These are phyloP conservation scores for Trypethelium eluteriae DNA, from an alignment of 495 filamentous ascomycete genomes.

Conservation along the genomic window DNA sequence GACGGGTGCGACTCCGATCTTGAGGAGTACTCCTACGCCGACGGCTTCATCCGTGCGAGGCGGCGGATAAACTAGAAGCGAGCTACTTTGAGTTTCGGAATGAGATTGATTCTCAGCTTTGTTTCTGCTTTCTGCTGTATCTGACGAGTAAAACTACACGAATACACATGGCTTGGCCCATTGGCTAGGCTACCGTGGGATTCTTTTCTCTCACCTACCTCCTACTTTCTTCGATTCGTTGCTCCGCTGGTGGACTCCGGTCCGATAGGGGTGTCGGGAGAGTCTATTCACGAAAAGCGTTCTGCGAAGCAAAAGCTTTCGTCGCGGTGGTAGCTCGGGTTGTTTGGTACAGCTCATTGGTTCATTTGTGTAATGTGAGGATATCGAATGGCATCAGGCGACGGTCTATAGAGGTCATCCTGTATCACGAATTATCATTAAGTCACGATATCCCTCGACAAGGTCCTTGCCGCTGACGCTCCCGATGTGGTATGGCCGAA, in stretches of 20 bases:
- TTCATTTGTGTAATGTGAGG: not conserved
- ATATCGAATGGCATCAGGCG: not conserved
- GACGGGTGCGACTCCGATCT: not conserved
- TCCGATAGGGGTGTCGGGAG: not conserved
- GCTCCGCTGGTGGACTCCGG: not conserved
- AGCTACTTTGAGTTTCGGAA: not conserved
- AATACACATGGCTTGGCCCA: not conserved
- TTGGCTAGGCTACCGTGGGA: too few relatives aligned
- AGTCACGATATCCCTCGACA: not conserved
- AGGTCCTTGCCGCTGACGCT: too few relatives aligned
- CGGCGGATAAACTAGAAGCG: not conserved
- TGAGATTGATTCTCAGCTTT: not conserved
- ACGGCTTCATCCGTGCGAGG: conserved; percentile 8
- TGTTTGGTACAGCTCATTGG: conserved; percentile 4
- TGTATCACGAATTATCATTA: conserved; percentile 5
- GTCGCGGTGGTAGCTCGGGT: not conserved
- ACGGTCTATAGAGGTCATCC: conserved; percentile 11
- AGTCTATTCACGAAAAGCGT: conserved; percentile 1
- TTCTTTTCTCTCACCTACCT: not conserved
- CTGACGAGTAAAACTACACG: not conserved
- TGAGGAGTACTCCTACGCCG: conserved; percentile 1
- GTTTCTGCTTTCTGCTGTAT: not conserved
- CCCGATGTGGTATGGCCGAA: too few relatives aligned
- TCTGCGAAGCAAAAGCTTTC: not conserved
- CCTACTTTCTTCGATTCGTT: too few relatives aligned